Conservation (phyloP, 169 alveolate species). For the Plasmodium relictum region DNA sequence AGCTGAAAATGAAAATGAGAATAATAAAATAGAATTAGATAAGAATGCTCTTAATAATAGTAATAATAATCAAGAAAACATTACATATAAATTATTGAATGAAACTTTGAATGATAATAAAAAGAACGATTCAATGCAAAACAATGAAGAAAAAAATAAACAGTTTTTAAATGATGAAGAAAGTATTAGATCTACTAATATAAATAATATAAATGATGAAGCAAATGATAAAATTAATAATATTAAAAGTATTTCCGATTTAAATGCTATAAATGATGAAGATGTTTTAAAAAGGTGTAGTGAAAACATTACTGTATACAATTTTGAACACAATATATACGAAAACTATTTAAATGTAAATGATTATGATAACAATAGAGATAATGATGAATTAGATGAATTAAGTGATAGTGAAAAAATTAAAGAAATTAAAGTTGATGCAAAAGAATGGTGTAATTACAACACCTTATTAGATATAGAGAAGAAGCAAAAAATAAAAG, state of each 20-base stretch:
- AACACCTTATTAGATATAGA: slow-evolving; percentile 51
- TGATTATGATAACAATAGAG: not conserved
- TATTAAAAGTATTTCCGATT: not conserved
- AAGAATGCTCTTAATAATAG: not conserved
- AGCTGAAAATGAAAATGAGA: not conserved
- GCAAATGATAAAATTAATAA: not conserved
- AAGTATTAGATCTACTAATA: not conserved
- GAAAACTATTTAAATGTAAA: slow-evolving; percentile 31
- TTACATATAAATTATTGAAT: not conserved
- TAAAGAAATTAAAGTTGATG: slow-evolving; percentile 2
- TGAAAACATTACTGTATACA: slow-evolving; percentile 31
- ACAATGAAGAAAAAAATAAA: no score
- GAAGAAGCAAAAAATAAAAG: slow-evolving; percentile 26
- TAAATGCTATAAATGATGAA: not conserved
- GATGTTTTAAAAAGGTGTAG: slow-evolving; percentile 1
- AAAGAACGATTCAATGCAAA: not conserved
- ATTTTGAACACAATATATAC: slow-evolving; percentile 33
- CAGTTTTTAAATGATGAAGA: not conserved
- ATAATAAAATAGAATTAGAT: not conserved
- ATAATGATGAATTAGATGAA: slow-evolving; percentile 42
- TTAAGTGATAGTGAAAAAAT: slow-evolving; percentile 56
- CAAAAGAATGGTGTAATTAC: slow-evolving; percentile 61
- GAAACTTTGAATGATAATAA: not conserved
- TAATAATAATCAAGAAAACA: not conserved
- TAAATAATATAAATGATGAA: not conserved